These are phyloP conservation scores for Ustilaginoidea virens DNA, from an alignment of 2,329 filamentous ascomycete genomes.

Conservation along the genomic window DNA sequence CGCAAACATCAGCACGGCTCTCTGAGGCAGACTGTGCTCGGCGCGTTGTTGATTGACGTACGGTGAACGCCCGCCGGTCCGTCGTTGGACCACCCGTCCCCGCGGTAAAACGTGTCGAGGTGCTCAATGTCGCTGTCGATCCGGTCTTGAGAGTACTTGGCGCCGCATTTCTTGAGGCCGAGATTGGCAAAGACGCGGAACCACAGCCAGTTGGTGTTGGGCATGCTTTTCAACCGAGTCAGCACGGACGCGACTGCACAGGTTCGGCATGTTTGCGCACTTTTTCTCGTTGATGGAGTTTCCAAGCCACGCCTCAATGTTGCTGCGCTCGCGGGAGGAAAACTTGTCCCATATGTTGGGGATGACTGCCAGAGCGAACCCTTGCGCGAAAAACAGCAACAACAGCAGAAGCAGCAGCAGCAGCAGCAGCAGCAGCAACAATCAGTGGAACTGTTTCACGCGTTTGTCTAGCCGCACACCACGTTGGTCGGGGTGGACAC, in stretches of 20 bases:
- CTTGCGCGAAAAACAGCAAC: constrained; percentile 13
- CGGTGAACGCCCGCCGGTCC: constrained; percentile 62
- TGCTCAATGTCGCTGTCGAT: constrained; percentile 64
- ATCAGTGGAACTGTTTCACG: too few species aligned
- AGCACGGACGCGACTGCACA: too few species aligned
- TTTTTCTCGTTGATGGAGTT: constrained; percentile 67
- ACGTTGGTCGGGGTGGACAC: too few species aligned
- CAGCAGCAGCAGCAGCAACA: too few species aligned
- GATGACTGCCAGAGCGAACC: constrained; percentile 58
- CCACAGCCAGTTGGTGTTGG: constrained; percentile 57
- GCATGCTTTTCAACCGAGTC: constrained; percentile 44
- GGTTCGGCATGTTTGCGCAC: constrained; percentile 18
- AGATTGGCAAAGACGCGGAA: constrained; percentile 76
- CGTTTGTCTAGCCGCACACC: too few species aligned
- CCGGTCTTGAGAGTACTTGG: constrained; percentile 50
- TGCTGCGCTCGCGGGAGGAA: constrained; percentile 42
- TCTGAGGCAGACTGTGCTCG: not conserved
- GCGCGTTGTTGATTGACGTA: constrained; percentile 13
- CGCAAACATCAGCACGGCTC: too few species aligned
- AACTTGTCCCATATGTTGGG: constrained; percentile 50
- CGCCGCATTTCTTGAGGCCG: constrained; percentile 60
- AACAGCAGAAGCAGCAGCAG: too few species aligned
- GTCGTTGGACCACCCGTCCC: constrained; percentile 70
- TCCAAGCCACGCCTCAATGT: constrained; percentile 58
- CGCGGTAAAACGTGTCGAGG: constrained; percentile 68